These are phyloP conservation scores for Salix exigua DNA, from an alignment of 345 rosid genomes.

Conservation along the genomic window DNA sequence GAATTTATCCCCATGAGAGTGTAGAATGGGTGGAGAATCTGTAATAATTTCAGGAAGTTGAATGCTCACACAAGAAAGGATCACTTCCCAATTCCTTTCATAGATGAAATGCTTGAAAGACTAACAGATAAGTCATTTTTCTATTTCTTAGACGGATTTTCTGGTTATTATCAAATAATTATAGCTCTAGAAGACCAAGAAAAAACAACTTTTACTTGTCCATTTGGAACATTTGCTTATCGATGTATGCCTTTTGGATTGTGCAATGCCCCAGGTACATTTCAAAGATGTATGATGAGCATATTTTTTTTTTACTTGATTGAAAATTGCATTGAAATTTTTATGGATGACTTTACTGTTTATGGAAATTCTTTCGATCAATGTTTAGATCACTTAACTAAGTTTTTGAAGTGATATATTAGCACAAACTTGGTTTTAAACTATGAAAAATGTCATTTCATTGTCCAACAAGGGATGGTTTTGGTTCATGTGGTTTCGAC, in stretches of 20 bases:
- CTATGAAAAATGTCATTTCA: neutral
- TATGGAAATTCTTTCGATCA: neutral
- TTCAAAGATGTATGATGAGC: neutral
- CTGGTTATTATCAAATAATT: no score
- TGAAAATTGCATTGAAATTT: neutral
- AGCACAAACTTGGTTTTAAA: neutral
- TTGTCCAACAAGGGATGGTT: neutral
- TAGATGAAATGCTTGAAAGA: no score
- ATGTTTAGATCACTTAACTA: neutral
- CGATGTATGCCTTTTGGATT: neutral
- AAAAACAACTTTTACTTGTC: neutral
- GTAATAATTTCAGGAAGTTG: no score
- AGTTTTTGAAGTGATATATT: neutral
- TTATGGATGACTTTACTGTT: constrained; percentile 3
- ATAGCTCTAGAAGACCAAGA: neutral
- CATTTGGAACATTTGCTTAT: no score
- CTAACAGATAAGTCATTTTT: no score
- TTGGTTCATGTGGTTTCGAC: neutral
- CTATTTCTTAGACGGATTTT: neutral
- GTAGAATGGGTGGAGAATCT: no score
- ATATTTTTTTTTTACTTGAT: neutral
- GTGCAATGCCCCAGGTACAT: neutral
- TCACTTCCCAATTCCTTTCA: no score
- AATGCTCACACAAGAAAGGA: no score
- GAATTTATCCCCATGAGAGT: no score